phyloP scores from a whole-genome alignment of 345 rosid species.

The Luvunga scandens region DNA sequence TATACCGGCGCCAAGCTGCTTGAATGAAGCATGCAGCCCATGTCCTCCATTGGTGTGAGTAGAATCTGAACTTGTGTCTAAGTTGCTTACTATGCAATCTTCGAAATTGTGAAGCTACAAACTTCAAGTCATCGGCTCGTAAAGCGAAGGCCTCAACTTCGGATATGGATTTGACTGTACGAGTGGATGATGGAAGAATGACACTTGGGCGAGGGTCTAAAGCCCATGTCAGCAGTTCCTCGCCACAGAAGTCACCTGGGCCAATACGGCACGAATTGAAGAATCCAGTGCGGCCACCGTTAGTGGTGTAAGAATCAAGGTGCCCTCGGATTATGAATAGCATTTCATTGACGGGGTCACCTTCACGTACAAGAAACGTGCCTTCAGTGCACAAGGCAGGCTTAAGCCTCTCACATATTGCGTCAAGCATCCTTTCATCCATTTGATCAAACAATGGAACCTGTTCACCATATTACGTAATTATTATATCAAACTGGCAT shows the following conservation, averaged over 20 bases:
- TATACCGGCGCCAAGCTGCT: constrained; percentile 72
- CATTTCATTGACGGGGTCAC: constrained; percentile 90
- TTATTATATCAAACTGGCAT: constrained; percentile 6
- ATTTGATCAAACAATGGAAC: constrained; percentile 90
- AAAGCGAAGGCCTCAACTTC: constrained; percentile 91
- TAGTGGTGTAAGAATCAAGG: constrained; percentile 84
- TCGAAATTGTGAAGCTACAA: constrained; percentile 79
- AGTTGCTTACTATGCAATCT: constrained; percentile 83
- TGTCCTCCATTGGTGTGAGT: constrained; percentile 86
- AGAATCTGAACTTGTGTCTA: constrained; percentile 74
- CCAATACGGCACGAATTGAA: constrained; percentile 79
- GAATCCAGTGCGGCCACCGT: constrained; percentile 87
- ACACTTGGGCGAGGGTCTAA: constrained; percentile 65
- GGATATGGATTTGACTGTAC: constrained; percentile 68
- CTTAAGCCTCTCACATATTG: constrained; percentile 83
- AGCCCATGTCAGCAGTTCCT: constrained; percentile 90
- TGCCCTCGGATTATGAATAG: constrained; percentile 83
- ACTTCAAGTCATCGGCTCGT: constrained; percentile 70
- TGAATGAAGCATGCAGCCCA: constrained; percentile 93
- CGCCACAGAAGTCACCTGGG: constrained; percentile 89
- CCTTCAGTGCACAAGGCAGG: constrained; percentile 77
- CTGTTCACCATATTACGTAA: constrained; percentile 26
- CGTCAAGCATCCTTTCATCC: constrained; percentile 93
- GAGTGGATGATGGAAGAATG: constrained; percentile 73
- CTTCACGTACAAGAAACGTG: constrained; percentile 77